Percentiles rank a stretch among this genome's conserved stretches.
Conservation (phyloP, 257 asterid species). For the Catharanthus roseus region DNA sequence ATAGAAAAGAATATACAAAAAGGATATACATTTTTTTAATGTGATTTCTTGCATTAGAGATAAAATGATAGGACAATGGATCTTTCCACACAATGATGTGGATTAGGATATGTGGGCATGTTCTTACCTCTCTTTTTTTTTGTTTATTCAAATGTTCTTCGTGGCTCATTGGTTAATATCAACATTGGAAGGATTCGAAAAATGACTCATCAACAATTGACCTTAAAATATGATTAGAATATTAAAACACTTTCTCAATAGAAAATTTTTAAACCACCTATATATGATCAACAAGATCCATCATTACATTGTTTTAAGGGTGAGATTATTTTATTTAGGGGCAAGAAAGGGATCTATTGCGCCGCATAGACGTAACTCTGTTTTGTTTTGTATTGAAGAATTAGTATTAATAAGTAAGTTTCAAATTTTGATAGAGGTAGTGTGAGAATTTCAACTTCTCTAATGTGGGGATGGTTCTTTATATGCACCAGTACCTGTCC, state of each 20-base stretch:
- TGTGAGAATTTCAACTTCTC: too few relatives aligned
- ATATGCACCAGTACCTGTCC: too few relatives aligned
- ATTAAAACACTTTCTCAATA: neutral
- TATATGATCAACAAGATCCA: constrained; percentile 19
- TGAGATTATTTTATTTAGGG: constrained; percentile 22
- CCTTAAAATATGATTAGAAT: constrained; percentile 31
- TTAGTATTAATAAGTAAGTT: too few relatives aligned
- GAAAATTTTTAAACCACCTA: constrained; percentile 22
- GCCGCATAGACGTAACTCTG: too few relatives aligned
- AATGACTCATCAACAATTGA: constrained; percentile 30
- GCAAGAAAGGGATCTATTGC: too few relatives aligned
- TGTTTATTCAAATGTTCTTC: neutral
- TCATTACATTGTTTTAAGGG: constrained; percentile 20
- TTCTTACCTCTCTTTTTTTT: neutral
- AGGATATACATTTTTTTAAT: neutral
- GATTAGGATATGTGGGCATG: neutral
- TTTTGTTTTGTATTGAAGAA: too few relatives aligned
- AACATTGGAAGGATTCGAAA: neutral
- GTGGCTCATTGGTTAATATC: neutral
- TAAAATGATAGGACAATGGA: neutral
- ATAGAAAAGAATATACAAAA: too few relatives aligned
- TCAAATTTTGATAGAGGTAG: too few relatives aligned
- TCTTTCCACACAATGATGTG: neutral
- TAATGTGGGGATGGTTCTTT: too few relatives aligned
- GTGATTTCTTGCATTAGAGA: neutral